phyloP scores from a whole-genome alignment of 345 rosid genomes.

The Gossypioides kirkii region DNA sequence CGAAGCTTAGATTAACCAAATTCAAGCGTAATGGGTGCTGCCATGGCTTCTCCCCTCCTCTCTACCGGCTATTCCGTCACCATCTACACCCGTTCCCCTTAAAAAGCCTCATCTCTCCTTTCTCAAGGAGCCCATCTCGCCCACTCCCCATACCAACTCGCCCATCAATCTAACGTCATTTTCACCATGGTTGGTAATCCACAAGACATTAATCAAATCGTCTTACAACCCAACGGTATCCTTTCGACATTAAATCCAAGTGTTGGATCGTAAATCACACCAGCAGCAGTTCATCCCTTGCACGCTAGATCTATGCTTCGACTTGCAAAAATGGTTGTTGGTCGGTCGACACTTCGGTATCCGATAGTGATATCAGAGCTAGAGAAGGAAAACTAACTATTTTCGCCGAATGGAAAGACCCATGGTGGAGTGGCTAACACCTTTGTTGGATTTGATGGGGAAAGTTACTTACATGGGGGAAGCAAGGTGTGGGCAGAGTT shows the following conservation, averaged over 20 bases:
- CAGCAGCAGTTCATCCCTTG: constrained; percentile 56
- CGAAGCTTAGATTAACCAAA: constrained; percentile 53
- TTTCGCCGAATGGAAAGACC: constrained; percentile 55
- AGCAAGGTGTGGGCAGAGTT: constrained; percentile 73
- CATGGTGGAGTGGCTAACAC: constrained; percentile 56
- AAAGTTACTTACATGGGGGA: constrained; percentile 54
- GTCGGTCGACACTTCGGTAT: constrained; percentile 77
- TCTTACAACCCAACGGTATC: constrained; percentile 46
- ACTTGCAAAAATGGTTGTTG: constrained; percentile 46
- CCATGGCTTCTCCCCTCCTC: constrained; percentile 75
- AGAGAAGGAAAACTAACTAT: constrained; percentile 60
- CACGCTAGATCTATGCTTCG: constrained; percentile 48
- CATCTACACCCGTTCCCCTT: constrained; percentile 60
- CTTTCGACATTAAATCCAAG: constrained; percentile 58
- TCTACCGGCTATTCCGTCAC: constrained; percentile 58
- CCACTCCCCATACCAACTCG: constrained; percentile 41
- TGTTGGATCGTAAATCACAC: constrained; percentile 60
- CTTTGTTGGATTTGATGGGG: constrained; percentile 55
- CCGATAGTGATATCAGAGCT: constrained; percentile 69
- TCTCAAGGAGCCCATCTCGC: constrained; percentile 54
- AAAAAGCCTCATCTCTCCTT: constrained; percentile 47
- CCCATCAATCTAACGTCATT: constrained; percentile 46
- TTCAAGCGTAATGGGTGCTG: constrained; percentile 82
- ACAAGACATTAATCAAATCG: constrained; percentile 56
- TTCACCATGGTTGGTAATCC: constrained; percentile 81